These are phyloP conservation scores for Leptoxyphium fumago DNA, from an alignment of 2,329 filamentous ascomycete genomes.

Conservation along the genomic window DNA sequence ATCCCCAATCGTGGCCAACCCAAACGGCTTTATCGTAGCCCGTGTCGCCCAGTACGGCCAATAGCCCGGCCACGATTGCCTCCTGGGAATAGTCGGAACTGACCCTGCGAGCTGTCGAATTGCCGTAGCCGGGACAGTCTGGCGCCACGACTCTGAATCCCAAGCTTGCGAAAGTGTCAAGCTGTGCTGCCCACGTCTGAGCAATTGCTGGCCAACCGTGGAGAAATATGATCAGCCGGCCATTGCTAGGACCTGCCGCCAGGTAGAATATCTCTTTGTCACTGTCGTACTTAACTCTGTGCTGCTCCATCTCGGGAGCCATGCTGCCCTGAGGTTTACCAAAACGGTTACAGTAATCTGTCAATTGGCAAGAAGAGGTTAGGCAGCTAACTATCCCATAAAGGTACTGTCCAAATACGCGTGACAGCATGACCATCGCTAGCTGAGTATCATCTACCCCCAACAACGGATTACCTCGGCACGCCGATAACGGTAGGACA, in stretches of 20 bases:
- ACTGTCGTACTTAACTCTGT: conserved; percentile 9
- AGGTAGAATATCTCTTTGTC: conserved; percentile 15
- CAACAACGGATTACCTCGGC: no score
- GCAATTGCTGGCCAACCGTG: conserved; percentile 23
- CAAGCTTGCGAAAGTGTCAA: conserved; percentile 16
- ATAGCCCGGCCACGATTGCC: conserved; percentile 15
- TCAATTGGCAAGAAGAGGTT: no score
- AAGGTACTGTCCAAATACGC: no score
- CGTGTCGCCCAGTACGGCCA: conserved; percentile 26
- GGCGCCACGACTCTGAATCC: conserved; percentile 16
- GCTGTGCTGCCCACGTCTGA: conserved; percentile 22
- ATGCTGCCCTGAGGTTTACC: no score
- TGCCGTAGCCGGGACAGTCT: conserved; percentile 24
- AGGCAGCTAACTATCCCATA: no score
- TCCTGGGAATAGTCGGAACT: conserved; percentile 20
- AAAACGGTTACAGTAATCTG: no score
- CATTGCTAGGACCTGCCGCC: conserved; percentile 13
- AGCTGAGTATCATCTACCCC: no score
- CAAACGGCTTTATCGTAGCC: conserved; percentile 29
- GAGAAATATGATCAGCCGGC: conserved; percentile 15
- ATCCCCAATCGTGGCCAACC: conserved; percentile 34
- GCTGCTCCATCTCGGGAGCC: conserved; percentile 6
- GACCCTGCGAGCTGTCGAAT: conserved; percentile 15
- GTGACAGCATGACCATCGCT: no score
- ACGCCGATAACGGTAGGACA: no score